phyloP scores from a whole-genome alignment of 495 filamentous ascomycete genomes.

The Neurospora sp. region DNA sequence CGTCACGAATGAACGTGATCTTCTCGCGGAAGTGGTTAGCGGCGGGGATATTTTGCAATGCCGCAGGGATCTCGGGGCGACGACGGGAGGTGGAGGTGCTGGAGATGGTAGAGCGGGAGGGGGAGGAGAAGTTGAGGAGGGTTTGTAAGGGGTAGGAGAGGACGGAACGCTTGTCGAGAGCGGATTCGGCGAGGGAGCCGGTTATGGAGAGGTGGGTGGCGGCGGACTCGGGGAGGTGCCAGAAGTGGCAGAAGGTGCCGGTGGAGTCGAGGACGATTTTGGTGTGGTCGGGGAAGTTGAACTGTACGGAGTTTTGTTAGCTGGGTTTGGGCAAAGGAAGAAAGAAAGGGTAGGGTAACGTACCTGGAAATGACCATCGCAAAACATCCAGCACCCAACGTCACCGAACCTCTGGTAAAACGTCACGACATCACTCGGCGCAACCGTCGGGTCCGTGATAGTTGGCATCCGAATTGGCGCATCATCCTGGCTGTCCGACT shows the following conservation, averaged over 20 bases:
- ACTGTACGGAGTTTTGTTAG: too few species aligned
- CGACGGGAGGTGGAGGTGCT: constrained; percentile 27
- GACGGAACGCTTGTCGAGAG: constrained; percentile 50
- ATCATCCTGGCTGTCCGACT: constrained; percentile 40
- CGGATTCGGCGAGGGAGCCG: constrained; percentile 55
- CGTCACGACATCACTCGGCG: constrained; percentile 57
- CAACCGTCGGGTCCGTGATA: constrained; percentile 33
- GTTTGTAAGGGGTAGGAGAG: constrained; percentile 52
- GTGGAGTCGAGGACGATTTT: constrained; percentile 74
- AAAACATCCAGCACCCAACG: constrained; percentile 82
- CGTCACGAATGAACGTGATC: constrained; percentile 59
- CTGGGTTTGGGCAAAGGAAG: background rate
- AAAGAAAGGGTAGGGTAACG: background rate
- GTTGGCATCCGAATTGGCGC: constrained; percentile 37
- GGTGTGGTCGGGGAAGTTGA: constrained; percentile 97
- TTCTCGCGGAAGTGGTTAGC: constrained; percentile 77
- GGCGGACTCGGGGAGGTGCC: constrained; percentile 64
- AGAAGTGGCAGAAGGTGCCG: constrained; percentile 73
- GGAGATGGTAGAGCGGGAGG: constrained; percentile 30
- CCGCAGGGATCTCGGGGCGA: constrained; percentile 45
- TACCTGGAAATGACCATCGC: constrained; percentile 77
- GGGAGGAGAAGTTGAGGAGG: constrained; percentile 40
- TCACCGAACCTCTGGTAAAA: constrained; percentile 86
- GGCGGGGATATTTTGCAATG: constrained; percentile 51
- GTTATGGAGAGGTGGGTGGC: constrained; percentile 50